A percentile compares a stretch with the other conserved stretches of the same genome.
Evolutionary conservation across 441 rosid species (phyloP).

Genomic region (Jatropha podagrica): DNA sequence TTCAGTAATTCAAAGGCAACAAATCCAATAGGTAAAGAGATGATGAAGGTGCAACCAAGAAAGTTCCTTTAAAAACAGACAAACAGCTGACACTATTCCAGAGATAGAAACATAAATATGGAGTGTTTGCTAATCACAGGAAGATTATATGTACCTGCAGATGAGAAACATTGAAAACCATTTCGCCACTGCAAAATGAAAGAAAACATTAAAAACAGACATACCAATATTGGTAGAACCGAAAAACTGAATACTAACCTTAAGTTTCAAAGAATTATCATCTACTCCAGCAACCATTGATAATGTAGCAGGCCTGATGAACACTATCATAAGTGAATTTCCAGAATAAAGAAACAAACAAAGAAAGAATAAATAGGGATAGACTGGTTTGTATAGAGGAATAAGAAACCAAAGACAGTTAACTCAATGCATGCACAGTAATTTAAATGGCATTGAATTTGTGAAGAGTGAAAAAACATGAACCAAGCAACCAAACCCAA

Average conservation of each 20-base stretch:
- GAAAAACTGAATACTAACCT: conserved; percentile 41
- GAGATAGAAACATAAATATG: background rate
- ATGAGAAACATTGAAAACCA: conserved; percentile 67
- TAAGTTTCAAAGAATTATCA: conserved; percentile 42
- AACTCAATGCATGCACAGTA: background rate
- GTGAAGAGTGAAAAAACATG: background rate
- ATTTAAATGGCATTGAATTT: background rate
- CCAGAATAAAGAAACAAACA: conserved; percentile 8
- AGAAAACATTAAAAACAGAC: conserved; percentile 27
- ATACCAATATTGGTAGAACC: conserved; percentile 14
- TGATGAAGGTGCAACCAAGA: background rate
- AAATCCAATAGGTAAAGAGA: background rate
- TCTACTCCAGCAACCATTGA: conserved; percentile 34
- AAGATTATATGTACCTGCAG: conserved; percentile 53
- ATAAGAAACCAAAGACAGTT: conserved; percentile 8
- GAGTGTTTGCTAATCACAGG: conserved; percentile 13
- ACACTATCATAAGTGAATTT: conserved; percentile 21
- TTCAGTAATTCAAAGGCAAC: background rate
- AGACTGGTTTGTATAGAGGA: background rate
- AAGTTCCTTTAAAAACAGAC: conserved; percentile 11
- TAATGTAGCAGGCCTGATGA: conserved; percentile 49
- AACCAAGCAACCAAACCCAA: background rate
- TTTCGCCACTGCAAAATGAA: conserved; percentile 52
- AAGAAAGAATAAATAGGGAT: background rate
- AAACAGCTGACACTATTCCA: background rate